phyloP scores from a whole-genome alignment of 148 eudicot genomes.

The Tetragonia tetragonoides region DNA sequence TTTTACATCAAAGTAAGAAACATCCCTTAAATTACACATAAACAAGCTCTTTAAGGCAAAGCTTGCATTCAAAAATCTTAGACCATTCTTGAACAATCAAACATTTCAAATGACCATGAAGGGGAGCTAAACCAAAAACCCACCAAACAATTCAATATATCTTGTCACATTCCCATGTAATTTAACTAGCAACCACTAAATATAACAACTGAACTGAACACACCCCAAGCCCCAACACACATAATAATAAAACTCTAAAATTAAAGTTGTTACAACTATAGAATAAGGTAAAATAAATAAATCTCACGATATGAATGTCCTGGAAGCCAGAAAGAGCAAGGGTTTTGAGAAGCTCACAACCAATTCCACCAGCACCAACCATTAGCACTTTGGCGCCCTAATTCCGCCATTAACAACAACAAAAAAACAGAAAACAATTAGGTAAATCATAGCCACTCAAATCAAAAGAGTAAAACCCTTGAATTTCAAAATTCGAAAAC shows the following conservation, averaged over 20 bases:
- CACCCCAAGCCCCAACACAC: constrained; percentile 6
- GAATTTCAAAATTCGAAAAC: background rate
- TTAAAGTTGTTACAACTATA: background rate
- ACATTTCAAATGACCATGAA: background rate
- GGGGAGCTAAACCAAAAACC: too few species aligned
- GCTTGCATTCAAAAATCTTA: background rate
- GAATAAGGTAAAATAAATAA: background rate
- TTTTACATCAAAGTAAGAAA: background rate
- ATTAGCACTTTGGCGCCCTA: constrained; percentile 87
- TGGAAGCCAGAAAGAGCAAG: constrained; percentile 88
- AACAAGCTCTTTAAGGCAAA: background rate
- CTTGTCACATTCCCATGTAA: background rate
- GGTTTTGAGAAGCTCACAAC: constrained; percentile 95
- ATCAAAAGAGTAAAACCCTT: background rate
- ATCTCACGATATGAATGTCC: constrained; percentile 79
- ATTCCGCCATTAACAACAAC: background rate
- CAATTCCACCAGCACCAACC: constrained; percentile 99
- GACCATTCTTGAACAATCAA: background rate
- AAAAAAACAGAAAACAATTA: background rate
- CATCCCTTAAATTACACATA: background rate
- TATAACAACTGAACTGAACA: background rate
- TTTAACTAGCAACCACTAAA: background rate
- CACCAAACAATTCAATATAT: too few species aligned
- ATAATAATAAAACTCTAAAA: background rate
- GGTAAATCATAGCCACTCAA: background rate